These are phyloP conservation scores for Pouteria campechiana DNA, from an alignment of 179 eudicot genomes.

Conservation along the genomic window DNA sequence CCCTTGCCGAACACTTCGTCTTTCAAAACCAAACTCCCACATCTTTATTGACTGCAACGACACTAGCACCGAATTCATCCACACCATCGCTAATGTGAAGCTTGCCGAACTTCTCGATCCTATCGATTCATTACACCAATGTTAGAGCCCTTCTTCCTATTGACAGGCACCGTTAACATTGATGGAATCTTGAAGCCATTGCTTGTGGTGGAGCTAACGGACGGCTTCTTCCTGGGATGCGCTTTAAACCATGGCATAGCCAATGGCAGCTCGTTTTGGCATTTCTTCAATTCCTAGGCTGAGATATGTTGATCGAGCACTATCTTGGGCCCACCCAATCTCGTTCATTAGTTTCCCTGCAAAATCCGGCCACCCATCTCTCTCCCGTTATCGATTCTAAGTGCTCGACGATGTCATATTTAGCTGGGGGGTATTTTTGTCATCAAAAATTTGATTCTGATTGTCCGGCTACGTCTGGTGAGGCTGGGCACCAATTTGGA, in stretches of 20 bases:
- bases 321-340: slow-evolving; percentile 1
- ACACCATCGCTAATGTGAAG: slow-evolving; percentile 5
- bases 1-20: slow-evolving; percentile 20
- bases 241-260: slow-evolving; percentile 20
- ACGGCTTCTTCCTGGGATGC: slow-evolving; percentile 32
- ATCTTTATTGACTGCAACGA: slow-evolving; percentile 21
- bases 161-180: slow-evolving; percentile 6
- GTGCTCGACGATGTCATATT: too few species aligned
- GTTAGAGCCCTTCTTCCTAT: slow-evolving; percentile 21
- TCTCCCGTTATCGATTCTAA: too few species aligned
- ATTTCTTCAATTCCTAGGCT: slow-evolving; percentile 20
- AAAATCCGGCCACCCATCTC: too few species aligned
- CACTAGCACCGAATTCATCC: slow-evolving; percentile 13
- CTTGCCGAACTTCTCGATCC: slow-evolving; percentile 12
- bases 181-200: slow-evolving; percentile 21
- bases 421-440: too few species aligned
- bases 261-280: slow-evolving; percentile 28
- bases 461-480: too few species aligned
- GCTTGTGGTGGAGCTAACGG: slow-evolving; percentile 21
- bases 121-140: slow-evolving; percentile 4
- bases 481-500: too few species aligned
- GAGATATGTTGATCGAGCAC: slow-evolving; percentile 3
- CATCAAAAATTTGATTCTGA: too few species aligned
- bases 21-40: slow-evolving; percentile 7
- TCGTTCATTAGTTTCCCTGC: slow-evolving; percentile 18